phyloP scores from a whole-genome alignment of 163 green algal species.

The Scenedesmus sp. region DNA sequence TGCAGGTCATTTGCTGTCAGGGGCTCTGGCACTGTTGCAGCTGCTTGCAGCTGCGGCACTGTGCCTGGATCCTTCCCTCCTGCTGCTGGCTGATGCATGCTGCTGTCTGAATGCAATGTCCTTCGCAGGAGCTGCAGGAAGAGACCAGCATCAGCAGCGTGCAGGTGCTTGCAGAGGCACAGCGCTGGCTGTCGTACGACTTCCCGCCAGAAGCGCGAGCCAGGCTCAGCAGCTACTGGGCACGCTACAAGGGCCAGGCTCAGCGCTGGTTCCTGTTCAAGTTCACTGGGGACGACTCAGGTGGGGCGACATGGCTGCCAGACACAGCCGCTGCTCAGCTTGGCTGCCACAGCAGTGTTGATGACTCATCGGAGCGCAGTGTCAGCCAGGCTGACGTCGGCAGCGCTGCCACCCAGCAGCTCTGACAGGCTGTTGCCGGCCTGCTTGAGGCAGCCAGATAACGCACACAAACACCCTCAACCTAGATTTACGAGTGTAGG shows the following conservation, averaged over 20 bases:
- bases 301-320: neutral
- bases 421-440: no score
- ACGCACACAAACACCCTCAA: no score
- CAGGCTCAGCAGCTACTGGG: conserved; percentile 21
- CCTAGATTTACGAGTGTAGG: no score
- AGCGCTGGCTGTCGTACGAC: conserved; percentile 67
- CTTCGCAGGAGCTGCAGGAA: conserved; percentile 62
- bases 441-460: no score
- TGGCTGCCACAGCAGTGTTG: no score
- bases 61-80: neutral
- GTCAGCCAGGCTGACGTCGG: no score
- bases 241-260: conserved; percentile 68
- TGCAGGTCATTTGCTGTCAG: no score
- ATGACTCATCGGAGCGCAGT: no score
- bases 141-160: conserved; percentile 71
- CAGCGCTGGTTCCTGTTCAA: conserved; percentile 74
- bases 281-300: conserved; percentile 61
- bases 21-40: no score
- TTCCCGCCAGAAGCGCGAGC: conserved; percentile 59
- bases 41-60: no score
- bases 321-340: no score
- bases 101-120: neutral
- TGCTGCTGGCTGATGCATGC: neutral
- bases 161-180: conserved; percentile 62
- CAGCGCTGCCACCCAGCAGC: no score